phyloP scores from a whole-genome alignment of 2,329 filamentous ascomycete genomes.

The Polychaeton citri region DNA sequence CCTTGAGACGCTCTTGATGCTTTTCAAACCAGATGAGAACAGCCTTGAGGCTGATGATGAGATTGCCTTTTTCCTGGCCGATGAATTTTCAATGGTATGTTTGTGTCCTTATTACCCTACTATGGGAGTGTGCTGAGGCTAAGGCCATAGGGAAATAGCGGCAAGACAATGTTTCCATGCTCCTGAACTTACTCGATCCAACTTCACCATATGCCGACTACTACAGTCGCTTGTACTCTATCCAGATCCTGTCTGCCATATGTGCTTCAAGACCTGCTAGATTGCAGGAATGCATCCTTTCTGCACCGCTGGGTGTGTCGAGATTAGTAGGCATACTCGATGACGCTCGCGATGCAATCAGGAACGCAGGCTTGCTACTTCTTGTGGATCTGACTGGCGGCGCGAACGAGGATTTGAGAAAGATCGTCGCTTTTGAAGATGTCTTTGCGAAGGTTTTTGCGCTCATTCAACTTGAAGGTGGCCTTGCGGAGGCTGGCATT shows the following conservation, averaged over 20 bases:
- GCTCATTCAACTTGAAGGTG: slow-evolving; percentile 71
- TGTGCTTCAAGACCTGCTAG: slow-evolving; percentile 74
- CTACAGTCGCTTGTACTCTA: slow-evolving; percentile 66
- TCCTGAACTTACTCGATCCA: slow-evolving; percentile 79
- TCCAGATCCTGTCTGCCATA: slow-evolving; percentile 81
- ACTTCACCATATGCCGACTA: slow-evolving; percentile 59
- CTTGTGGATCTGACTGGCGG: slow-evolving; percentile 72
- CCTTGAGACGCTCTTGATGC: slow-evolving; percentile 85
- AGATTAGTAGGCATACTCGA: slow-evolving; percentile 73
- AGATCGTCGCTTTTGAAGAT: slow-evolving; percentile 89
- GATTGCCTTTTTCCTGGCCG: slow-evolving; percentile 87
- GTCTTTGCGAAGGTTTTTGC: slow-evolving; percentile 78
- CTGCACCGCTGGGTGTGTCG: slow-evolving; percentile 75
- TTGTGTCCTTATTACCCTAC: slow-evolving; percentile 1
- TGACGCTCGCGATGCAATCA: slow-evolving; percentile 72
- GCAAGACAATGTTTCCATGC: slow-evolving; percentile 87
- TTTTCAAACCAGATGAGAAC: slow-evolving; percentile 59
- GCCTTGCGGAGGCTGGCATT: slow-evolving; percentile 67
- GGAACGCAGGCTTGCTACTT: slow-evolving; percentile 75
- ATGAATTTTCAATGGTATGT: slow-evolving; percentile 84
- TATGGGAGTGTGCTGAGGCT: slow-evolving; percentile 24
- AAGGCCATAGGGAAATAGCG: slow-evolving; percentile 44
- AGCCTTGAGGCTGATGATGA: slow-evolving; percentile 87
- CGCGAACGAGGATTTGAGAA: slow-evolving; percentile 77
- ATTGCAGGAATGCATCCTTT: slow-evolving; percentile 88